A percentile compares a stretch with the other conserved stretches of the same genome.
Conservation (phyloP, 768 basidiomycete genomes). For the Leccinellum luteum region DNA sequence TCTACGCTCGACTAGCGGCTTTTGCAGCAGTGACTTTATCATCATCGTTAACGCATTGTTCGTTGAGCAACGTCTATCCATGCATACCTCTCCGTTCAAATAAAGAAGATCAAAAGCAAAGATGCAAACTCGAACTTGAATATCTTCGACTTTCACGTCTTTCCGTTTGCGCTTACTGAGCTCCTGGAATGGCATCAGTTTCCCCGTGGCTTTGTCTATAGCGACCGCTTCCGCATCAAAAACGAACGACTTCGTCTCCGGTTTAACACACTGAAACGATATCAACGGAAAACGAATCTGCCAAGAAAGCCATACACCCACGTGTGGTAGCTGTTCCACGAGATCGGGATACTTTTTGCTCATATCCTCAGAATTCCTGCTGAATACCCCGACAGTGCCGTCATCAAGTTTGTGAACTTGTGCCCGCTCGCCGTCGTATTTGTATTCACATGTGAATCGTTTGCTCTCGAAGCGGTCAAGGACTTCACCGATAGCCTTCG, state of each 20-base stretch:
- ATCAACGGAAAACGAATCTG: constrained; percentile 2
- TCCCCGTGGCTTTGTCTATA: constrained; percentile 79
- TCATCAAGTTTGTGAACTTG: constrained; percentile 87
- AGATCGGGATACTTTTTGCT: constrained; percentile 98
- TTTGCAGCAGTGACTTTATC: constrained; percentile 75
- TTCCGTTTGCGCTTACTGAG: constrained; percentile 92
- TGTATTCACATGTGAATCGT: constrained; percentile 97
- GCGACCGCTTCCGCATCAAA: constrained; percentile 97
- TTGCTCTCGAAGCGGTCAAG: constrained; percentile 95
- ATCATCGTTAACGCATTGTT: neutral
- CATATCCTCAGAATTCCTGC: constrained; percentile 98
- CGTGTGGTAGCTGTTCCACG: constrained; percentile 88
- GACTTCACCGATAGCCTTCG: constrained; percentile 97
- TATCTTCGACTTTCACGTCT: constrained; percentile 97
- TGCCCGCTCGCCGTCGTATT: constrained; percentile 98
- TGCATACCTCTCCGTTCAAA: constrained; percentile 85
- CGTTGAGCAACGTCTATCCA: neutral
- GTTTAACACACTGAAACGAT: constrained; percentile 72
- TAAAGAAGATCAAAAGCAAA: constrained; percentile 97
- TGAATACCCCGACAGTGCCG: constrained; percentile 88
- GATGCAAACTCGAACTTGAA: constrained; percentile 93
- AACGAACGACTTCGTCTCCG: constrained; percentile 83
- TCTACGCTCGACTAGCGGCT: constrained; percentile 72
- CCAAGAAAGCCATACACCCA: constrained; percentile 31
- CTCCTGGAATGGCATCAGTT: constrained; percentile 97